Evolutionary conservation across 2,329 filamentous ascomycete genomes (phyloP).

Genomic region (Fusarium sororula): DNA sequence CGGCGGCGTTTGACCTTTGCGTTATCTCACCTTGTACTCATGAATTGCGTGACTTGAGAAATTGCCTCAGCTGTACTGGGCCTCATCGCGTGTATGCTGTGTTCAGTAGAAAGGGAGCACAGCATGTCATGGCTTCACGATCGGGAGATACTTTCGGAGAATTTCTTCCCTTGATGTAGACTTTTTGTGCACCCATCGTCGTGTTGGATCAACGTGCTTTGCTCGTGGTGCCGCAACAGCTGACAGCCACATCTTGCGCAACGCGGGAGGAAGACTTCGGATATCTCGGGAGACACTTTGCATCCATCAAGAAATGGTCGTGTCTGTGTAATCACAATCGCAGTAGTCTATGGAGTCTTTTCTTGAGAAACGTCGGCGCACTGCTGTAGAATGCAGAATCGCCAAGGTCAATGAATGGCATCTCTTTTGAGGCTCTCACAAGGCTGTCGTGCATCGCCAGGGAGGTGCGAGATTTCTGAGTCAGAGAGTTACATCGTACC

Average conservation of each 20-base stretch:
- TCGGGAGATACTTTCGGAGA: background rate
- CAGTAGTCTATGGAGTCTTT: too few relatives aligned
- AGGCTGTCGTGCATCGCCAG: background rate
- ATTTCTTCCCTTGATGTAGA: background rate
- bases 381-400: background rate
- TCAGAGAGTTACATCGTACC: background rate
- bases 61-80: background rate
- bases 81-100: background rate
- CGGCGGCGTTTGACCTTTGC: slow-evolving; percentile 28
- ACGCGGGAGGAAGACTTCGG: background rate
- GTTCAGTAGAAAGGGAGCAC: background rate
- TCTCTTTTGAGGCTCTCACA: background rate
- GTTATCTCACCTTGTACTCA: background rate
- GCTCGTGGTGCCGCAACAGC: background rate
- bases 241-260: background rate
- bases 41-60: background rate
- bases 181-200: background rate
- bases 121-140: background rate
- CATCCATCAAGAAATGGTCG: background rate
- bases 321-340: background rate
- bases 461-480: background rate
- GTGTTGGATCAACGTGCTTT: background rate
- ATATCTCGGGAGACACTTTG: background rate
- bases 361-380: background rate
- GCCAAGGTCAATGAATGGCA: background rate